Base-by-base conservation (phyloP, 192 early-diverging fungal species). In the Backusella mclennaniae region DNA sequence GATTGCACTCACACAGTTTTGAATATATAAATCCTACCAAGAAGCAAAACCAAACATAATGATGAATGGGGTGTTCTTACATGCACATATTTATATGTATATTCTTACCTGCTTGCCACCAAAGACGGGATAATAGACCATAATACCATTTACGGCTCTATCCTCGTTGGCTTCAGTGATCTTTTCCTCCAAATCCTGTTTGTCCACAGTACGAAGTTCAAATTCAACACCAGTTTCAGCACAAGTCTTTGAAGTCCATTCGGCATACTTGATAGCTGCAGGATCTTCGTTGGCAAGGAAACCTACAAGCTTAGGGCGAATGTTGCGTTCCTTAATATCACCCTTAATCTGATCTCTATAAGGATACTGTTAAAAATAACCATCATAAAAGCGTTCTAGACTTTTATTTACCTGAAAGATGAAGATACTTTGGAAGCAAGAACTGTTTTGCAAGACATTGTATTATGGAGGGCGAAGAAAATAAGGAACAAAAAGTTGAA, bases 91-190 rank as follows among this genome's bases (percentile, higher is more conserved):
- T 7, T n/a, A 19, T 38, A 17, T 52, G 33, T 31, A 23, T 53
- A 6, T 29, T 21, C 39, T 66, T 83, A 92, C 92, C 87, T 96
- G 95, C 35, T 93, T 90, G 74, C 92, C 94, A 52, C 95, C 95
- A 88, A 96, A 98, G 17, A 98, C 96, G 14, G 98, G 98, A 80
- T 99, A 99, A 85, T 99, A 99, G 35, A 99, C 95, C 90, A 99
- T 95, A 76, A 99, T 98, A 35, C 98, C 98, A 81, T 96, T 92
- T 23, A 99, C 93, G 0, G 71, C 71, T 4, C 80, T 67, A 75
- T 99, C 98, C 59, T 90, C 83, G 83, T 99, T 99, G 15, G 97
- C 98, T 46, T 93, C 93, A 59, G 92, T 82, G 71, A 99, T 91
- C 76, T 85, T 85, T 68, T 91, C 87, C 81, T 98, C 96, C 26